phyloP scores from a whole-genome alignment of 73 alveolate species.

The Tetrahymena thermophila region DNA sequence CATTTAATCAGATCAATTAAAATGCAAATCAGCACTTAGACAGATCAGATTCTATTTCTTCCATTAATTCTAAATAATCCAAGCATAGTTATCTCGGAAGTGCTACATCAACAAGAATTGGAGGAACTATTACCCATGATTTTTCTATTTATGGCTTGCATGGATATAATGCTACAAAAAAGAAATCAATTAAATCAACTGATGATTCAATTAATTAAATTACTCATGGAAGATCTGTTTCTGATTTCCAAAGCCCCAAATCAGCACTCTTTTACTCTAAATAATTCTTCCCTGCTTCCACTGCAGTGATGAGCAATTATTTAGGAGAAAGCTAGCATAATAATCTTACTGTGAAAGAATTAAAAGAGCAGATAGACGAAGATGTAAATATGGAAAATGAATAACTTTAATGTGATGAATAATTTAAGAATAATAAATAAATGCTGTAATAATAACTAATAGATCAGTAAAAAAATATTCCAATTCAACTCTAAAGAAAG shows the following conservation, averaged over 20 bases:
- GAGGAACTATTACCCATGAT: neutral
- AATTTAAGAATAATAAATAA: neutral
- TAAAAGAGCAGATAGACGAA: neutral
- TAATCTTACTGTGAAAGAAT: neutral
- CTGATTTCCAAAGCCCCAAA: neutral
- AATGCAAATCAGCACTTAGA: neutral
- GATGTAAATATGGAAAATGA: neutral
- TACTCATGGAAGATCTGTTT: neutral
- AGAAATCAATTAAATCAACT: neutral
- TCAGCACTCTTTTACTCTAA: neutral
- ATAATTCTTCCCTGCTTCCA: neutral
- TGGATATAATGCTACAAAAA: neutral
- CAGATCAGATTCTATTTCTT: neutral
- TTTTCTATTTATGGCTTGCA: neutral
- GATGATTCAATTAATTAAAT: neutral
- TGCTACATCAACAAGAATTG: neutral
- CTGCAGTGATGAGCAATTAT: neutral
- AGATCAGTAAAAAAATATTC: neutral
- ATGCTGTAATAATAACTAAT: neutral
- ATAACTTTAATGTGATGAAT: neutral
- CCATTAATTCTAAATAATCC: neutral
- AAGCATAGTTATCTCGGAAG: neutral
- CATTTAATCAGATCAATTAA: neutral
- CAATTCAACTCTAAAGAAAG: neutral
- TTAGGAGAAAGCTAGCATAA: neutral